Evolutionary conservation across 768 basidiomycete genomes (phyloP).

Genomic region (Lactifluus piperatus): DNA sequence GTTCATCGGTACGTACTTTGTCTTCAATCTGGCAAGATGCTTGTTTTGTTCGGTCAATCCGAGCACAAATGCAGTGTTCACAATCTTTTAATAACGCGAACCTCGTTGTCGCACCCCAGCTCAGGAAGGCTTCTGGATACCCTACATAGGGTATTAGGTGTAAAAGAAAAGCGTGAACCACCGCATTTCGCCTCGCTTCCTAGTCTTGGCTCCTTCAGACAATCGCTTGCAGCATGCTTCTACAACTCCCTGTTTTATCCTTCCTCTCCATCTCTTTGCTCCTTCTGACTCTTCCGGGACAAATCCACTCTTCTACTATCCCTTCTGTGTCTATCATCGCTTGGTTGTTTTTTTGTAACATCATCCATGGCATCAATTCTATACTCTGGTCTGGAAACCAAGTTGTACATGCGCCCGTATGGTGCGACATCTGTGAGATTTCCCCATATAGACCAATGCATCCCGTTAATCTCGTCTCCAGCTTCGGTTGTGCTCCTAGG

Average conservation of each 20-base stretch:
- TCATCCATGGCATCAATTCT: slow-evolving; percentile 26
- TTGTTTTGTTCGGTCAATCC: not conserved
- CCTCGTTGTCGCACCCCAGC: not conserved
- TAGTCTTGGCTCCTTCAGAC: slow-evolving; percentile 6
- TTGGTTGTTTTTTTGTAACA: slow-evolving; percentile 22
- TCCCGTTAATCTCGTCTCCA: slow-evolving; percentile 1
- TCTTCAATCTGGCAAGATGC: slow-evolving; percentile 14
- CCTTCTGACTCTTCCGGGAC: slow-evolving; percentile 16
- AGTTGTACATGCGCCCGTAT: slow-evolving; percentile 24
- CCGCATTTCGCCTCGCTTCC: not conserved
- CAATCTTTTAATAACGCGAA: not conserved
- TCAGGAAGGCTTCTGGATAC: not conserved
- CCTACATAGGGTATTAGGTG: not conserved
- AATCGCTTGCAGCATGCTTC: slow-evolving; percentile 4
- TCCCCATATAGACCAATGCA: not conserved
- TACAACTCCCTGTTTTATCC: slow-evolving; percentile 16
- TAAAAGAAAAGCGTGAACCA: not conserved
- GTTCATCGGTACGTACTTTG: not conserved
- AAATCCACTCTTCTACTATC: slow-evolving; percentile 10
- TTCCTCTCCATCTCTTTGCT: slow-evolving; percentile 13
- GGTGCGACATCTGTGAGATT: slow-evolving; percentile 35
- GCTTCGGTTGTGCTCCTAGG: slow-evolving; percentile 18
- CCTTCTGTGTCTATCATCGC: slow-evolving; percentile 18
- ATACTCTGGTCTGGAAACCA: slow-evolving; percentile 30
- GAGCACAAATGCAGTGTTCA: not conserved